Evolutionary conservation across 1,284 basidiomycete genomes (phyloP).

Genomic region (Rhodotorula sp.): DNA sequence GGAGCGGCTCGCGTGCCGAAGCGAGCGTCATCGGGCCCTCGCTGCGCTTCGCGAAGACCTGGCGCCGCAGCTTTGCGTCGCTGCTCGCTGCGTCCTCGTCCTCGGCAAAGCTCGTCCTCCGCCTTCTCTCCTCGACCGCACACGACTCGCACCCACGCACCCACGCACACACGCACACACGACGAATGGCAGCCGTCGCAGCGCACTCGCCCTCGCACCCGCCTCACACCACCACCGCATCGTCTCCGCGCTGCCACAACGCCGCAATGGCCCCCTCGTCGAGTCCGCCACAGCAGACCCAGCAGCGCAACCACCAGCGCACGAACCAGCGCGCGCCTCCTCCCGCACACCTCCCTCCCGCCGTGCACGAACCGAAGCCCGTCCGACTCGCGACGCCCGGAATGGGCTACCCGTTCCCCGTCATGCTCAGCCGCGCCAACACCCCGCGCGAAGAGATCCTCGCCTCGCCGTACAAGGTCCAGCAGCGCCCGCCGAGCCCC

Average conservation of each 20-base stretch:
- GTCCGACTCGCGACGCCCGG: conserved; percentile 13
- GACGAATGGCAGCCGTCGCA: no score
- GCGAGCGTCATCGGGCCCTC: no score
- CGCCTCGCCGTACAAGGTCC: not conserved
- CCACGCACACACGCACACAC: no score
- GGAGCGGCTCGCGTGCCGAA: no score
- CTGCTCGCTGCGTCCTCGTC: no score
- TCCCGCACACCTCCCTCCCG: not conserved
- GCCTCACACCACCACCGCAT: no score
- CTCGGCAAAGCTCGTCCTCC: no score
- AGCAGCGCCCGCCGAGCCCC: not conserved
- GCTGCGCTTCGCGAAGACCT: no score
- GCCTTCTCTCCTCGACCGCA: no score
- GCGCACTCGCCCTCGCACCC: no score
- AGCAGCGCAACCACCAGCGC: conserved; percentile 17
- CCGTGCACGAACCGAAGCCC: not conserved
- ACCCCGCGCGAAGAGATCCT: not conserved
- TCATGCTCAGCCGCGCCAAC: conserved; percentile 3
- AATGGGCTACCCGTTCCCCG: conserved; percentile 27
- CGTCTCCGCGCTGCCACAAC: not conserved
- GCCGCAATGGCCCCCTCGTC: not conserved
- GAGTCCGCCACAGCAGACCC: not conserved
- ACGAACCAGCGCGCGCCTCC: not conserved
- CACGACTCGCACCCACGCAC: no score
- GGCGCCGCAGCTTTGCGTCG: no score